phyloP scores from a whole-genome alignment of 495 filamentous ascomycete genomes.

The Parachaetomium inaequale region DNA sequence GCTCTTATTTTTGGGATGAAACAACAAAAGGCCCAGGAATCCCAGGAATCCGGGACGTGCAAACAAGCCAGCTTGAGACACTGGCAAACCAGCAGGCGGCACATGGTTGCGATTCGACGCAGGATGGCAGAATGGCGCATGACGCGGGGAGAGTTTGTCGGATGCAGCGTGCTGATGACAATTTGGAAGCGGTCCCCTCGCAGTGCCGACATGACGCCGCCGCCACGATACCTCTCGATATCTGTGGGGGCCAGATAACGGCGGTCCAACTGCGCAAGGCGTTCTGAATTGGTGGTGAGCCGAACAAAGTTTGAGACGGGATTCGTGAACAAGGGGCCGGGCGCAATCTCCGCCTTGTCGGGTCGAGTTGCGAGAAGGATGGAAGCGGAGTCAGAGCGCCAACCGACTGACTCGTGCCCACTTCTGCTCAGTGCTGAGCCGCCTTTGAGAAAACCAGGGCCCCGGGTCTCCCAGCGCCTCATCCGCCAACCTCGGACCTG shows the following conservation, averaged over 20 bases:
- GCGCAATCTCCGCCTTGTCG: background rate
- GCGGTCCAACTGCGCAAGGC: too few species aligned
- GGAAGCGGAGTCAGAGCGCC: too few species aligned
- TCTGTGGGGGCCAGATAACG: too few species aligned
- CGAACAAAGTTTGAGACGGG: too few species aligned
- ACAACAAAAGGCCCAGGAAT: too few species aligned
- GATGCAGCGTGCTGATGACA: background rate
- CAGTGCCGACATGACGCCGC: too few species aligned
- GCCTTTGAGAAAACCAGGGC: background rate
- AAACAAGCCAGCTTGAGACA: background rate
- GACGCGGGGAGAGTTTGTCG: background rate
- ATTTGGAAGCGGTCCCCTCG: too few species aligned
- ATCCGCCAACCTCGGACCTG: background rate
- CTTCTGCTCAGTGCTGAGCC: too few species aligned
- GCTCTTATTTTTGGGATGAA: background rate
- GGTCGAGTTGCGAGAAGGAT: background rate
- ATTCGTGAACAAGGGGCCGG: background rate
- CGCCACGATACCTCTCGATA: too few species aligned
- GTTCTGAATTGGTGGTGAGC: background rate
- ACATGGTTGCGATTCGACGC: background rate
- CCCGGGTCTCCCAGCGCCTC: background rate
- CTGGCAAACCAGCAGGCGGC: background rate
- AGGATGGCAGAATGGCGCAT: background rate
- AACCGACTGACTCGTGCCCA: too few species aligned
- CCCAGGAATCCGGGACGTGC: too few species aligned